Percentiles rank a stretch among this genome's conserved stretches.
These are phyloP conservation scores for Solanum tarijense DNA, from an alignment of 257 asterid species.

Conservation along the genomic window DNA sequence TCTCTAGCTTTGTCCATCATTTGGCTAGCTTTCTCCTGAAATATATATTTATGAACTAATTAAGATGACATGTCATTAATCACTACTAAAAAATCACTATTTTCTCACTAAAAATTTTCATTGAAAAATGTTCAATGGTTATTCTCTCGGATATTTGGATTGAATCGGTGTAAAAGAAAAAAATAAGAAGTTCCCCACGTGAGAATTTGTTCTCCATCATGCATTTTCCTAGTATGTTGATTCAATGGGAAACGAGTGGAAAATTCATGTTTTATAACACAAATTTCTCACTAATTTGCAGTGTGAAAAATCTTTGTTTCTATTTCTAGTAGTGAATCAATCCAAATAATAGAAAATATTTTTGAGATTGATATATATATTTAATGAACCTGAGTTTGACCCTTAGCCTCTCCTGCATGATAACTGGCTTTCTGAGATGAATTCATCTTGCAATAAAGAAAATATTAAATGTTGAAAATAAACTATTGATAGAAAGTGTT, in stretches of 20 bases:
- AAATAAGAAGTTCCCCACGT: not conserved
- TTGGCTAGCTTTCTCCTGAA: slow-evolving; percentile 33
- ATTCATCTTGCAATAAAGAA: not conserved
- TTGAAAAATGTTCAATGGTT: not conserved
- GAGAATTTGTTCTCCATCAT: no score
- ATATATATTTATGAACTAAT: not conserved
- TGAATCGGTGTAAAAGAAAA: not conserved
- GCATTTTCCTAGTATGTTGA: not conserved
- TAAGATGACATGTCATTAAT: not conserved
- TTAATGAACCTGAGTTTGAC: slow-evolving; percentile 8
- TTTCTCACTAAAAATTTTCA: not conserved
- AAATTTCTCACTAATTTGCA: no score
- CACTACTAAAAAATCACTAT: not conserved
- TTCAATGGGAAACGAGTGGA: no score
- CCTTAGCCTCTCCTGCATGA: slow-evolving; percentile 14
- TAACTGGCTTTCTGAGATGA: slow-evolving; percentile 8
- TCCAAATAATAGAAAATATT: not conserved
- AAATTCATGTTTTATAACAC: no score
- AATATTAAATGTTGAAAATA: not conserved
- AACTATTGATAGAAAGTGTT: not conserved
- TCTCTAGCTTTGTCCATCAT: slow-evolving; percentile 23
- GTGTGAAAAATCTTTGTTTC: not conserved
- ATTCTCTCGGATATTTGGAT: not conserved
- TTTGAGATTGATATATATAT: no score
- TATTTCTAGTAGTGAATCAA: not conserved